These are phyloP conservation scores for Chalaropsis ovoidea DNA, from an alignment of 2,329 filamentous ascomycete genomes.

Conservation along the genomic window DNA sequence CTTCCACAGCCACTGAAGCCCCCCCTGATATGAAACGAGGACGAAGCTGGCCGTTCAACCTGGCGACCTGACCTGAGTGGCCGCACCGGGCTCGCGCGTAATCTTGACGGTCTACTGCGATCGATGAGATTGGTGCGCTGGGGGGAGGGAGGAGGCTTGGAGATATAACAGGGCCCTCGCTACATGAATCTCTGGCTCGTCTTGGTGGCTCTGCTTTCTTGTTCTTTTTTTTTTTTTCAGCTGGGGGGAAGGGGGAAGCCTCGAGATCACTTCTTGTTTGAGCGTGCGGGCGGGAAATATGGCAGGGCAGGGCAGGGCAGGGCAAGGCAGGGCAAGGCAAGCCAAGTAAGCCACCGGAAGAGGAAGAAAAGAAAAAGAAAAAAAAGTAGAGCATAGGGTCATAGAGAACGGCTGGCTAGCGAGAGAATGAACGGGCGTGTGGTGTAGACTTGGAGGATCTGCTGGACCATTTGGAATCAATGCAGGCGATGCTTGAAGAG, in stretches of 20 bases:
- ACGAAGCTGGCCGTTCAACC: not conserved
- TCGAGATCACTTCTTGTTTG: not conserved
- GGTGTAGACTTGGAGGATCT: not conserved
- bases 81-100: not conserved
- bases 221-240: not conserved
- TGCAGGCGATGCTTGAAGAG: not conserved
- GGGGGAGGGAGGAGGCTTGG: too few relatives aligned
- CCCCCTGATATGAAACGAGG: too few relatives aligned
- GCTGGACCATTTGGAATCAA: conserved; percentile 1
- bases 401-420: not conserved
- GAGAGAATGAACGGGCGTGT: too few relatives aligned
- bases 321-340: not conserved
- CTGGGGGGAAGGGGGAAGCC: not conserved
- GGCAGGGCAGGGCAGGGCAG: too few relatives aligned
- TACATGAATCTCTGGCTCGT: too few relatives aligned
- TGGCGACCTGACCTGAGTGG: not conserved
- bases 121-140: not conserved
- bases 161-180: too few relatives aligned
- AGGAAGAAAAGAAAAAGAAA: not conserved
- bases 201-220: not conserved
- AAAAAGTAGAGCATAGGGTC: not conserved
- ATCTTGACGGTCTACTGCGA: not conserved
- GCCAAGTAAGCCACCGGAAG: not conserved
- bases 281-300: not conserved
- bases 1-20: too few relatives aligned